phyloP scores from a whole-genome alignment of 805 yeast genomes.

The Suhomyces sp. region DNA sequence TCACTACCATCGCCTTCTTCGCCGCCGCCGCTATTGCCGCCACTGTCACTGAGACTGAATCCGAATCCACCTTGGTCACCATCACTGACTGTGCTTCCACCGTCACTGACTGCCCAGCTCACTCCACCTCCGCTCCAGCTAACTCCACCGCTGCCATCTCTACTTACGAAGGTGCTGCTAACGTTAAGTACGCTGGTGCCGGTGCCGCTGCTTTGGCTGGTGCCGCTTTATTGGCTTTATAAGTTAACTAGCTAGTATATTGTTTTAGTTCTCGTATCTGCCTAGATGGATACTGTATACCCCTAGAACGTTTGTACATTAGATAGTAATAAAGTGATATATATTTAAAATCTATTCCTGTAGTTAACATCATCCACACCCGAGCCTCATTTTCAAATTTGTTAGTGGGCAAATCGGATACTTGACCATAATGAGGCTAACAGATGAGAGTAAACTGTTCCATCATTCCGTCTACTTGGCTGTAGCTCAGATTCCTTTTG shows the following conservation, averaged over 20 bases:
- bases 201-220: constrained; percentile 49
- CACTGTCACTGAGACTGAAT: constrained; percentile 35
- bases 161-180: constrained; percentile 37
- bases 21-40: constrained; percentile 32
- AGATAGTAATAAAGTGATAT: constrained; percentile 9
- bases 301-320: constrained; percentile 5
- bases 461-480: constrained; percentile 58
- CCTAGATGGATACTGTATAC: not conserved
- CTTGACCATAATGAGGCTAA: constrained; percentile 15
- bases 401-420: not conserved
- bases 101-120: constrained; percentile 50
- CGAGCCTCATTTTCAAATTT: not conserved
- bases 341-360: constrained; percentile 12
- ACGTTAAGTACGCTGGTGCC: constrained; percentile 32
- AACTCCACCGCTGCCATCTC: constrained; percentile 29
- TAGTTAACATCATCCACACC: not conserved
- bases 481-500: constrained; percentile 55
- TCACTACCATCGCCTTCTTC: constrained; percentile 36
- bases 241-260: constrained; percentile 8
- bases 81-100: constrained; percentile 44
- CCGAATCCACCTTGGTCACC: constrained; percentile 42
- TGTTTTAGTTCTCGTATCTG: not conserved
- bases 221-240: constrained; percentile 42
- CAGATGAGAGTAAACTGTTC: constrained; percentile 53
- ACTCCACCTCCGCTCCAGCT: constrained; percentile 15